A percentile compares a stretch with the other conserved stretches of the same genome.
These are phyloP conservation scores for Aspergillus sp. DNA, from an alignment of 2,329 filamentous ascomycete genomes.

Conservation along the genomic window DNA sequence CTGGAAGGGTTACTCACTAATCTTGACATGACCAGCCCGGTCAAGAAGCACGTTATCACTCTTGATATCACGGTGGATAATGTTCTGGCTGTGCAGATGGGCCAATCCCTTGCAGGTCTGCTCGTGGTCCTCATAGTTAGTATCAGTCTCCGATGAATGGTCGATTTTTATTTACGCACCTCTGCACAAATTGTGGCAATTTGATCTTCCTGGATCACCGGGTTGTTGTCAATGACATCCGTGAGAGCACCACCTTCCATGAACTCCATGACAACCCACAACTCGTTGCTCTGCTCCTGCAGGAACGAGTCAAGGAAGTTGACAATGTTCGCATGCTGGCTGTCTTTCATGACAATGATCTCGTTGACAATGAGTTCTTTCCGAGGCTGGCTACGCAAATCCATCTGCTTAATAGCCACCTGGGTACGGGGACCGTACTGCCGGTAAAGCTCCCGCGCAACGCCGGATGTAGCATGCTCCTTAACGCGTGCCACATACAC, in stretches of 20 bases:
- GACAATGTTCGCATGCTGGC: slow-evolving; percentile 96
- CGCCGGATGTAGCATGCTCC: slow-evolving; percentile 77
- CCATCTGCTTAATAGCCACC: slow-evolving; percentile 99
- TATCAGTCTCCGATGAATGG: too few species aligned
- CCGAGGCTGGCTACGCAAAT: slow-evolving; percentile 91
- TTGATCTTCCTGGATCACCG: slow-evolving; percentile 90
- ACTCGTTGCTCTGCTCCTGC: slow-evolving; percentile 87
- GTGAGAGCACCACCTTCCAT: slow-evolving; percentile 98
- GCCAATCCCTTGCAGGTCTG: slow-evolving; percentile 95
- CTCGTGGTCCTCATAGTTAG: slow-evolving; percentile 12
- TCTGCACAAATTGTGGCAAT: slow-evolving; percentile 96
- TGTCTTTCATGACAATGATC: slow-evolving; percentile 99
- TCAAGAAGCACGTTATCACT: slow-evolving; percentile 97
- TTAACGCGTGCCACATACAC: slow-evolving; percentile 97
- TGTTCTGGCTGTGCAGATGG: slow-evolving; percentile 92
- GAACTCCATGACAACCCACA: slow-evolving; percentile 99
- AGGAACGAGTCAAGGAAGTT: slow-evolving; percentile 98
- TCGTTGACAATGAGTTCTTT: slow-evolving; percentile 99
- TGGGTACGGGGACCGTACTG: slow-evolving; percentile 80
- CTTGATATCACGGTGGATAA: slow-evolving; percentile 99
- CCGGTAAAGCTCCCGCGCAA: slow-evolving; percentile 76
- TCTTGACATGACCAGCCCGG: slow-evolving; percentile 93
- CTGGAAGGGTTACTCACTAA: slow-evolving; percentile 68
- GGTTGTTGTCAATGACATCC: slow-evolving; percentile 98
- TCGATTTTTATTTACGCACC: slow-evolving; percentile 57